These are phyloP conservation scores for Calonectria multiphialidica DNA, from an alignment of 2,329 filamentous ascomycete species.

Conservation along the genomic window DNA sequence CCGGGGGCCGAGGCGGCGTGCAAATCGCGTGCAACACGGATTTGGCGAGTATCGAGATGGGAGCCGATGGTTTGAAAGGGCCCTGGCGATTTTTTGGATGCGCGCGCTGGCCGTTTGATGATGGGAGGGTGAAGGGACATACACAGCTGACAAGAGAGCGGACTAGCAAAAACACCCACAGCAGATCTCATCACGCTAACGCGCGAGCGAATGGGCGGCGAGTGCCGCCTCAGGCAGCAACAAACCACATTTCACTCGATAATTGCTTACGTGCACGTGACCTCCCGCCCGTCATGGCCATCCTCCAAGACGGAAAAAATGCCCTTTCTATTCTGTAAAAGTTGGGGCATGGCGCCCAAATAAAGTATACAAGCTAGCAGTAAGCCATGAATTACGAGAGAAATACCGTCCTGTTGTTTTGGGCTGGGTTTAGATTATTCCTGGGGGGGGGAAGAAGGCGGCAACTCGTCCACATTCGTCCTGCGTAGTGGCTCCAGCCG, in stretches of 20 bases:
- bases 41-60: slow-evolving; percentile 67
- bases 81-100: slow-evolving; percentile 73
- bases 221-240: slow-evolving; percentile 38
- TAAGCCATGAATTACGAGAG: neutral
- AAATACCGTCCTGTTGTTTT: neutral
- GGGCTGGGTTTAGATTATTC: neutral
- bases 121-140: slow-evolving; percentile 61
- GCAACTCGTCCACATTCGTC: neutral
- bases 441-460: slow-evolving; percentile 16
- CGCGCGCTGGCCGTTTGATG: slow-evolving; percentile 66
- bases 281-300: neutral
- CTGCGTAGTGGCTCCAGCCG: neutral
- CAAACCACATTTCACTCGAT: neutral
- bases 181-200: slow-evolving; percentile 59
- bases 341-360: neutral
- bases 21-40: slow-evolving; percentile 68
- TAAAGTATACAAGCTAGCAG: neutral
- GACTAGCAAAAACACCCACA: slow-evolving; percentile 50
- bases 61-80: slow-evolving; percentile 70
- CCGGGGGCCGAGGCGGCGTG: slow-evolving; percentile 57
- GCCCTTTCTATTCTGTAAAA: neutral
- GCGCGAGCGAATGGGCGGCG: slow-evolving; percentile 40
- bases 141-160: slow-evolving; percentile 64
- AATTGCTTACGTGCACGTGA: slow-evolving; percentile 36
- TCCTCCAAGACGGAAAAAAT: neutral